Evolutionary conservation across 2,329 filamentous ascomycete species (phyloP), one percentile per base, ranked within the genome.

Genomic region (Epichloe amarillans): DNA sequence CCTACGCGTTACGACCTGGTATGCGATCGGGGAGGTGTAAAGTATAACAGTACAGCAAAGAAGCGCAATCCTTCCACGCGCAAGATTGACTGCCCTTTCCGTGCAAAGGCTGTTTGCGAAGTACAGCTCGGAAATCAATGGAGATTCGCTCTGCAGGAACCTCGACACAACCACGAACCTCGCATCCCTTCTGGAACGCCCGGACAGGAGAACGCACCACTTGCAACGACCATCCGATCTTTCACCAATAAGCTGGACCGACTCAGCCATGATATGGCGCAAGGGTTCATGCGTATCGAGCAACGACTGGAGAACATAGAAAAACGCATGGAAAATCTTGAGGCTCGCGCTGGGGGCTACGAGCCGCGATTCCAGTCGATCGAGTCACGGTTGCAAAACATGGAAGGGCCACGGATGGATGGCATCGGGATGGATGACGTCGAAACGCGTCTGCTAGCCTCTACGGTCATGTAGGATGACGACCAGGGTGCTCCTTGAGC

Each of bases 11-110:
- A 80, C 64, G 78, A 82, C 55, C 69, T 82, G 11, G 78, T 82
- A 36, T 82, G 78, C 64, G 78, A 82, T 56, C 76, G 78, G 40
- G 78, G 78, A 50, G 78, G 78, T 53, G 78, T 82, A 61, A 82
- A 81, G 64, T 82, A 82, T 65, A 79, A 70, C 66, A 81, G 77
- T 64, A 82, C 78, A 1, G 78, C 78, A 7, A 81, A 81, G 70
- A 82, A 81, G 67, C 74, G 78, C 51, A 81, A 79, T 57, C 78
- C 78, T 1, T 80, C 76, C 50, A 82, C 78, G 42, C 76, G 78
- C 61, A 82, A 82, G 65, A 76, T 82, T 50, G 78, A 82, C 61
- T 82, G 78, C 51, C 78, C 78, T 11, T 82, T 79, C 68, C 75
- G 77, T 49, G 78, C 78, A 50, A 82, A 82, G 66, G 78, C 78